Evolutionary conservation across 1,284 basidiomycete genomes (phyloP).

Genomic region (Sporisorium iseilematis-ciliati): DNA sequence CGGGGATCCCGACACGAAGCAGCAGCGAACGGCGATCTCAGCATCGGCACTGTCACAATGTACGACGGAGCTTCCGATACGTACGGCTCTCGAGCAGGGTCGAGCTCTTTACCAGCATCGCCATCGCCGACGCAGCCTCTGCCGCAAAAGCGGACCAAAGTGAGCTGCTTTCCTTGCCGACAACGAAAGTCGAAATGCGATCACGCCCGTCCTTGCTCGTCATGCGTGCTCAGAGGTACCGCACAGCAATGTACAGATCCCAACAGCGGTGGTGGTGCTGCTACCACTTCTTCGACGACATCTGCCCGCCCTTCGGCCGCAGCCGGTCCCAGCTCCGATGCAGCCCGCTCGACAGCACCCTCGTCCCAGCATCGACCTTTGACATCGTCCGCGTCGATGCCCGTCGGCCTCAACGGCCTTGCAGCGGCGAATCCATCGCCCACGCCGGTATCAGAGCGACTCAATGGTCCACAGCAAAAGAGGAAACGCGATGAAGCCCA

Average conservation of each 20-base stretch:
- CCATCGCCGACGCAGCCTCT: slow-evolving; percentile 9
- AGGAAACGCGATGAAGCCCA: slow-evolving; percentile 12
- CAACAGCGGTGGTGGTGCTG: not conserved
- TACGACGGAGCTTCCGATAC: slow-evolving; percentile 6
- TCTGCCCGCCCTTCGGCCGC: not conserved
- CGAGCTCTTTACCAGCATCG: slow-evolving; percentile 11
- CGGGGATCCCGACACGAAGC: too few relatives aligned
- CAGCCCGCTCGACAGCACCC: not conserved
- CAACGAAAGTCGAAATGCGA: slow-evolving; percentile 47
- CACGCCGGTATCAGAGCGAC: not conserved
- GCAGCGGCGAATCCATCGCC: not conserved
- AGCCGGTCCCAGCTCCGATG: slow-evolving; percentile 5
- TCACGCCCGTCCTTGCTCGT: slow-evolving; percentile 41
- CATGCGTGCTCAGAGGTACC: slow-evolving; percentile 36
- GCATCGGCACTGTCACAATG: not conserved
- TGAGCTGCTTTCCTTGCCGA: slow-evolving; percentile 42
- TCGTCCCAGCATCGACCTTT: slow-evolving; percentile 2
- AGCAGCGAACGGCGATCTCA: too few relatives aligned
- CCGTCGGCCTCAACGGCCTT: slow-evolving; percentile 3
- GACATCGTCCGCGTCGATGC: slow-evolving; percentile 17
- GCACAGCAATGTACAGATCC: slow-evolving; percentile 29
- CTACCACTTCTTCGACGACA: slow-evolving; percentile 7
- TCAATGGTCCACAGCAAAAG: slow-evolving; percentile 13
- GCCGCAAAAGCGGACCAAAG: slow-evolving; percentile 28
- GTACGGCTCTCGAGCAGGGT: slow-evolving; percentile 1